Conservation (phyloP, 2,329 filamentous ascomycete genomes). For the Purpureocillium takamizusanense region DNA sequence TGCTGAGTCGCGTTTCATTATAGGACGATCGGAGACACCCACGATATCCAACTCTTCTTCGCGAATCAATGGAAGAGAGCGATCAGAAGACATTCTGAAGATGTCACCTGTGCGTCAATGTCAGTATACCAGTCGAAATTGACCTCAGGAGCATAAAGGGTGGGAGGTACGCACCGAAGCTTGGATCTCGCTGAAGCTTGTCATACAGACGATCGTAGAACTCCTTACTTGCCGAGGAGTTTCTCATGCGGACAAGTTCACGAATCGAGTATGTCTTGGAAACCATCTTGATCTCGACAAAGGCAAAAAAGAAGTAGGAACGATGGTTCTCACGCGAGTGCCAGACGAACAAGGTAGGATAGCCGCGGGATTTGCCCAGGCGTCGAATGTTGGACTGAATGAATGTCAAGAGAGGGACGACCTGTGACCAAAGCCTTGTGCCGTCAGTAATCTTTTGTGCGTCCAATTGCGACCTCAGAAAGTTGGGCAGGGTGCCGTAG, state of each 20-base stretch:
- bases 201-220: conserved; percentile 18
- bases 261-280: conserved; percentile 31
- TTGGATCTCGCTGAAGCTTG: conserved; percentile 28
- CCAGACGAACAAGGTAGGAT: conserved; percentile 31
- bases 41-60: conserved; percentile 15
- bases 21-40: conserved; percentile 3
- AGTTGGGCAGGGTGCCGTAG: conserved; percentile 12
- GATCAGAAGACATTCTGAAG: conserved; percentile 17
- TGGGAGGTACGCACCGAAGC: conserved; percentile 23
- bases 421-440: conserved; percentile 16
- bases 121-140: conserved; percentile 1
- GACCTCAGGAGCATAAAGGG: not conserved
- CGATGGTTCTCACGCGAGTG: conserved; percentile 22
- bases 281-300: conserved; percentile 30
- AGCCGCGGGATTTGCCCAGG: conserved; percentile 12
- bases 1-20: not conserved
- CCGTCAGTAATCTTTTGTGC: conserved; percentile 21
- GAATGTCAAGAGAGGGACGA: conserved; percentile 24
- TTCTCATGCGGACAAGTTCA: conserved; percentile 32
- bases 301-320: conserved; percentile 31
- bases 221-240: conserved; percentile 14
- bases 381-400: conserved; percentile 16
- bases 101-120: conserved; percentile 16
- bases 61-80: conserved; percentile 18
- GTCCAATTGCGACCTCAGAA: conserved; percentile 15